Evolutionary conservation across 768 basidiomycete species (phyloP).

Genomic region (Xanthoconium stramineum): DNA sequence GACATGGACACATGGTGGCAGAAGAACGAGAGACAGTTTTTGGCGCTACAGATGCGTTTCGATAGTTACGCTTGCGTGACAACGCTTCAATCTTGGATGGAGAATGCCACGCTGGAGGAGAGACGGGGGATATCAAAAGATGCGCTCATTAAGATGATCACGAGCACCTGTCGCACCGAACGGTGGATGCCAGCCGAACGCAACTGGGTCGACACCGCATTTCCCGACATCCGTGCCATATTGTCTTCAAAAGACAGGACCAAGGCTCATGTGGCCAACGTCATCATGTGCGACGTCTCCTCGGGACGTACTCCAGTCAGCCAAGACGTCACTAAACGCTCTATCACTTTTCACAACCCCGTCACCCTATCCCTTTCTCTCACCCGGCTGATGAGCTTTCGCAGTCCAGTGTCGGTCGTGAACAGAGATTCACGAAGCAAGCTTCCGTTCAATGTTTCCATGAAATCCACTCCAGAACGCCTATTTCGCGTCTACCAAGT

Average conservation of each 20-base stretch:
- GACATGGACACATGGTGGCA: slow-evolving; percentile 33
- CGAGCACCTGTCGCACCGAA: slow-evolving; percentile 14
- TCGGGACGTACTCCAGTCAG: not conserved
- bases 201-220: slow-evolving; percentile 19
- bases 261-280: slow-evolving; percentile 6
- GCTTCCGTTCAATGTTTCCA: slow-evolving; percentile 18
- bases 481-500: slow-evolving; percentile 21
- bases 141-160: slow-evolving; percentile 19
- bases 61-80: slow-evolving; percentile 39
- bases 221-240: slow-evolving; percentile 20
- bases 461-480: slow-evolving; percentile 14
- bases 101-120: slow-evolving; percentile 7
- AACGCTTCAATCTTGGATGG: slow-evolving; percentile 19
- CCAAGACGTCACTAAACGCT: slow-evolving; percentile 1
- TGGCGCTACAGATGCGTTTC: slow-evolving; percentile 31
- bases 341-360: slow-evolving; percentile 18
- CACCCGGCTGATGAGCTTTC: slow-evolving; percentile 6
- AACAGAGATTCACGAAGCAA: not conserved
- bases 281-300: slow-evolving; percentile 25
- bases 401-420: slow-evolving; percentile 10
- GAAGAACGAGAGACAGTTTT: slow-evolving; percentile 27
- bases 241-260: slow-evolving; percentile 7
- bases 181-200: slow-evolving; percentile 28
- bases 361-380: slow-evolving; percentile 7
- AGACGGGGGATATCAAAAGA: slow-evolving; percentile 22